Conservation (phyloP, 257 asterid genomes). For the Solanum corneliomulleri region DNA sequence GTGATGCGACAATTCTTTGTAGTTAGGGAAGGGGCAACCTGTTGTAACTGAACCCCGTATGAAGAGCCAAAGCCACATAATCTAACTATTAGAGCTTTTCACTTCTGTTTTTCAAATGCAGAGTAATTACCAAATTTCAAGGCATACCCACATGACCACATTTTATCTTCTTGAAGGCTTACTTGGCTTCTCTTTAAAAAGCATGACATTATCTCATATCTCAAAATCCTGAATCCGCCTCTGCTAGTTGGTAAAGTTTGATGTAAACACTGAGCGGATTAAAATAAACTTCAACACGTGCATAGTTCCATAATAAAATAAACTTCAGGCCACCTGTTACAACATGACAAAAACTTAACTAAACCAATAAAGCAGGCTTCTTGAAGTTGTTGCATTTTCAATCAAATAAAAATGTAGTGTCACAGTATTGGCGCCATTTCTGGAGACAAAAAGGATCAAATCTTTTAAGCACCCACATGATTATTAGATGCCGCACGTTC, state of each 20-base stretch:
- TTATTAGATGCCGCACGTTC: not conserved
- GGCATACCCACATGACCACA: not conserved
- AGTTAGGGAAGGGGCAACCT: not conserved
- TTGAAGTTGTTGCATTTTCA: not conserved
- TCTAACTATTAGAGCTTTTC: not conserved
- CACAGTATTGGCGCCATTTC: not conserved
- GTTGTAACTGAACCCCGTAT: not conserved
- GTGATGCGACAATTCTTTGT: not conserved
- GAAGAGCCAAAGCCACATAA: not conserved
- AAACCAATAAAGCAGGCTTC: not conserved
- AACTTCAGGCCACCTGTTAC: not conserved
- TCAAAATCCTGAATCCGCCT: not conserved
- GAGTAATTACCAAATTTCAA: not conserved
- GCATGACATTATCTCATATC: not conserved
- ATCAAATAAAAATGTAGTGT: not conserved
- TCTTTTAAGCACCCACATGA: not conserved
- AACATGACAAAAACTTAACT: not conserved
- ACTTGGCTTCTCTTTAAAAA: not conserved
- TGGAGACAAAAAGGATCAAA: not conserved
- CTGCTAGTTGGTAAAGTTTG: not conserved
- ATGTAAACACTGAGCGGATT: not conserved
- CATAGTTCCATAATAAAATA: not conserved
- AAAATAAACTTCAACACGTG: not conserved
- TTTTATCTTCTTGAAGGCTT: not conserved
- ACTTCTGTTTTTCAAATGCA: not conserved